These are phyloP conservation scores for Alternaria triticina DNA, from an alignment of 2,329 filamentous ascomycete genomes.

Conservation along the genomic window DNA sequence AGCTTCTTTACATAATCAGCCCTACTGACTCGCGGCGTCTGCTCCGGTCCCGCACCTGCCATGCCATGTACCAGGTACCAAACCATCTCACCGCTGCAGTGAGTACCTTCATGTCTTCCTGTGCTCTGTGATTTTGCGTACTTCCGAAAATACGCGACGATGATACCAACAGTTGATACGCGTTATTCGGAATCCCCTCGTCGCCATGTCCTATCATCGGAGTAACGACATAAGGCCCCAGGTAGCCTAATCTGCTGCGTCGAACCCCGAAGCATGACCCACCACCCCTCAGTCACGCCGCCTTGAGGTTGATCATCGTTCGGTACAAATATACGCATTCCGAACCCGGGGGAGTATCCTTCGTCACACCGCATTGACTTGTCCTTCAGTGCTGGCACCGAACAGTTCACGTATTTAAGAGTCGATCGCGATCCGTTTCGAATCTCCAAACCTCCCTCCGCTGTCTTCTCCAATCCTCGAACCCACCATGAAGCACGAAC, in stretches of 20 bases:
- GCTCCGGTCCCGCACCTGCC: not conserved
- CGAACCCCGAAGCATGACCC: slow-evolving; percentile 18
- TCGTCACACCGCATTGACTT: slow-evolving; percentile 5
- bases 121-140: slow-evolving; percentile 5
- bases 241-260: slow-evolving; percentile 14
- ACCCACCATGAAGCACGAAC: slow-evolving; percentile 40
- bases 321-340: slow-evolving; percentile 11
- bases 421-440: not conserved
- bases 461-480: not conserved
- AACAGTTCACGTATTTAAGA: slow-evolving; percentile 2
- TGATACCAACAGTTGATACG: not conserved
- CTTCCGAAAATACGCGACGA: not conserved
- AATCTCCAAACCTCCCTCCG: not conserved
- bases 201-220: slow-evolving; percentile 8
- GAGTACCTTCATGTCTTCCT: slow-evolving; percentile 31
- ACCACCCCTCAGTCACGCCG: slow-evolving; percentile 19
- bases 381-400: not conserved
- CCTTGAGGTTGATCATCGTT: not conserved
- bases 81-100: slow-evolving; percentile 16
- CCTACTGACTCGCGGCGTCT: slow-evolving; percentile 11
- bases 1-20: slow-evolving; percentile 36
- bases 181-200: not conserved
- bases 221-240: slow-evolving; percentile 9
- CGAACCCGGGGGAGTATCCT: not conserved
- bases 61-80: slow-evolving; percentile 3